Evolutionary conservation across 495 filamentous ascomycete species (phyloP).

Genomic region (Cercophora sp.): DNA sequence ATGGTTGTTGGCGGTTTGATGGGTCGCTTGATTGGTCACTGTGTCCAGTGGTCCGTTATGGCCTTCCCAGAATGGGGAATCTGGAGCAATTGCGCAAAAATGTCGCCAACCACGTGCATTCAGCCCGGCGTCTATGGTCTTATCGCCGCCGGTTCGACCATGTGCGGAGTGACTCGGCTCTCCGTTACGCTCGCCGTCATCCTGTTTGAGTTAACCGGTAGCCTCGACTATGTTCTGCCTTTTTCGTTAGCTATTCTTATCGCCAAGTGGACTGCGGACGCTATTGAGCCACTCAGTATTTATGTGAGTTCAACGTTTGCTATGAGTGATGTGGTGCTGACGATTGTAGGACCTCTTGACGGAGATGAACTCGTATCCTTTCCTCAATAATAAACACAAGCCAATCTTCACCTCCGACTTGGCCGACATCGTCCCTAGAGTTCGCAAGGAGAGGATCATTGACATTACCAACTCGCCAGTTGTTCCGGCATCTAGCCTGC

Average conservation of each 20-base stretch:
- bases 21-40: slow-evolving; percentile 82
- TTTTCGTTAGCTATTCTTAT: slow-evolving; percentile 91
- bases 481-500: slow-evolving; percentile 68
- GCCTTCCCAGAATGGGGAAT: slow-evolving; percentile 66
- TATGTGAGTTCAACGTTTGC: slow-evolving; percentile 55
- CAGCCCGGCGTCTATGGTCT: slow-evolving; percentile 94
- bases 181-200: slow-evolving; percentile 95
- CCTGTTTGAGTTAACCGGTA: slow-evolving; percentile 91
- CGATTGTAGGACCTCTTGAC: slow-evolving; percentile 72
- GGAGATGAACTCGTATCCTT: slow-evolving; percentile 95
- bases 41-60: slow-evolving; percentile 77
- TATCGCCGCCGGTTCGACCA: slow-evolving; percentile 91
- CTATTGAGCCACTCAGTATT: slow-evolving; percentile 89
- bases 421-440: slow-evolving; percentile 75
- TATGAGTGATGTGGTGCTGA: not conserved
- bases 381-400: slow-evolving; percentile 89
- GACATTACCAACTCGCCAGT: slow-evolving; percentile 79
- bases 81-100: slow-evolving; percentile 68
- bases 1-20: slow-evolving; percentile 97
- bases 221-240: slow-evolving; percentile 88
- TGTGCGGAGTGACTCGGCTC: slow-evolving; percentile 94
- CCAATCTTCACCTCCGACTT: slow-evolving; percentile 81
- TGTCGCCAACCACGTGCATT: slow-evolving; percentile 74
- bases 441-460: slow-evolving; percentile 72
- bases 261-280: slow-evolving; percentile 96